Evolutionary conservation across 805 yeast genomes (phyloP).

Genomic region (Saturnispora galanensis): DNA sequence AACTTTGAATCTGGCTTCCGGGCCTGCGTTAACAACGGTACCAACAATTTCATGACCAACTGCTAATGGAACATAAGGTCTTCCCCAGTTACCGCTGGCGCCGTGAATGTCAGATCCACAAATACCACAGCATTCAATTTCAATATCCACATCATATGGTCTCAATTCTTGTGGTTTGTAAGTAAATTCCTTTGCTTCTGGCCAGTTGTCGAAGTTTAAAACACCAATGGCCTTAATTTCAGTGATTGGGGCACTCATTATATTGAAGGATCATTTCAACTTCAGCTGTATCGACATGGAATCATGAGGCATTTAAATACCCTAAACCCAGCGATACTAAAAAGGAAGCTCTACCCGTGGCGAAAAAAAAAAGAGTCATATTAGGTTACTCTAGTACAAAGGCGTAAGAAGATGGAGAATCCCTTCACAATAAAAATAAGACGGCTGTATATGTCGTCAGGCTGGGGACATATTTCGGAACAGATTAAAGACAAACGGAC

Average conservation of each 20-base stretch:
- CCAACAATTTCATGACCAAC: slow-evolving; percentile 44
- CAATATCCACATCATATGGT: slow-evolving; percentile 29
- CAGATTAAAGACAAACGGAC: too few species aligned
- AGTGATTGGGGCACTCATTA: slow-evolving; percentile 4
- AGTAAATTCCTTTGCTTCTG: slow-evolving; percentile 14
- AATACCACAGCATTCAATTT: slow-evolving; percentile 38
- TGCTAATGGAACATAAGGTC: slow-evolving; percentile 13
- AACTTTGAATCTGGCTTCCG: slow-evolving; percentile 25
- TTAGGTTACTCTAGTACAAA: too few species aligned
- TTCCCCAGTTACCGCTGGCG: slow-evolving; percentile 25
- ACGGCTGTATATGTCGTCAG: too few species aligned
- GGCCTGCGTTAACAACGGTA: slow-evolving; percentile 31
- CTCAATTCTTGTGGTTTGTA: slow-evolving; percentile 14
- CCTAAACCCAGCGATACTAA: too few species aligned
- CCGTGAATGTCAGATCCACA: slow-evolving; percentile 45
- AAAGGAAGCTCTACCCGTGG: too few species aligned
- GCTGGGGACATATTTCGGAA: too few species aligned
- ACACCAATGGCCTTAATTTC: slow-evolving; percentile 17
- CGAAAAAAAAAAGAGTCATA: too few species aligned
- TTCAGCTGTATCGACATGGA: too few species aligned
- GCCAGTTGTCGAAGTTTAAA: slow-evolving; percentile 12
- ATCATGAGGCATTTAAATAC: too few species aligned
- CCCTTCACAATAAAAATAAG: too few species aligned
- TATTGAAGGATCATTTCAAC: background rate
- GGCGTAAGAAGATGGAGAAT: too few species aligned